phyloP scores from a whole-genome alignment of 257 asterid genomes.

The Salvia hispanica region DNA sequence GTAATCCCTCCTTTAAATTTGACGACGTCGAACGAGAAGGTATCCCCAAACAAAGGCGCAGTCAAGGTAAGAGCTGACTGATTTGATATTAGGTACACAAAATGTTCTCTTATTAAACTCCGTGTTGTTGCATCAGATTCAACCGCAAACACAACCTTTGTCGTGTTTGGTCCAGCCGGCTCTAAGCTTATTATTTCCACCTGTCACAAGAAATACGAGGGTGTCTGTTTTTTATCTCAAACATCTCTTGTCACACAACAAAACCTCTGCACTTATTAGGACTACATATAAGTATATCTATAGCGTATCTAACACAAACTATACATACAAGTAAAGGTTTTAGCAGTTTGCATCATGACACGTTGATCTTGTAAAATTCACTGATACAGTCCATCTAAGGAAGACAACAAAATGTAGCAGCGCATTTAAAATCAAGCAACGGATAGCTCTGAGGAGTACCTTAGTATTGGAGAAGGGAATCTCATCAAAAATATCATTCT shows the following conservation, averaged over 20 bases:
- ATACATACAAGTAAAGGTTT: neutral
- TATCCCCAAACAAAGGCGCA: conserved; percentile 66
- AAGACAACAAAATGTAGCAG: conserved; percentile 24
- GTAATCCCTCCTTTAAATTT: conserved; percentile 84
- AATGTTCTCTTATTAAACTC: conserved; percentile 46
- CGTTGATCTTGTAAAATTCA: too few species aligned
- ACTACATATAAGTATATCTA: neutral
- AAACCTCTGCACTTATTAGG: neutral
- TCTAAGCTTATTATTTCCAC: conserved; percentile 51
- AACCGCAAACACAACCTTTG: conserved; percentile 62
- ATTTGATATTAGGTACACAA: conserved; percentile 43
- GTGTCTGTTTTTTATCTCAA: too few species aligned
- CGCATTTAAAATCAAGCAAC: neutral
- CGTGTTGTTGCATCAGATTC: conserved; percentile 53
- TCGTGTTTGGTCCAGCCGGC: conserved; percentile 51
- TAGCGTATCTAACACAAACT: too few species aligned
- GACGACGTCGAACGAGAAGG: conserved; percentile 70
- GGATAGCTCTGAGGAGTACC: conserved; percentile 41
- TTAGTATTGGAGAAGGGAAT: conserved; percentile 69
- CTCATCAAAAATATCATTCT: conserved; percentile 76
- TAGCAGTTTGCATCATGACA: neutral
- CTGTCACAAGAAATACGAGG: conserved; percentile 27
- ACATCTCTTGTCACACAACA: neutral
- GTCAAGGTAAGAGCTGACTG: conserved; percentile 50
- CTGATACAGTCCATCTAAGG: neutral